Evolutionary conservation across 192 early-diverging fungal genomes (phyloP).

Genomic region (Piromyces sp.): DNA sequence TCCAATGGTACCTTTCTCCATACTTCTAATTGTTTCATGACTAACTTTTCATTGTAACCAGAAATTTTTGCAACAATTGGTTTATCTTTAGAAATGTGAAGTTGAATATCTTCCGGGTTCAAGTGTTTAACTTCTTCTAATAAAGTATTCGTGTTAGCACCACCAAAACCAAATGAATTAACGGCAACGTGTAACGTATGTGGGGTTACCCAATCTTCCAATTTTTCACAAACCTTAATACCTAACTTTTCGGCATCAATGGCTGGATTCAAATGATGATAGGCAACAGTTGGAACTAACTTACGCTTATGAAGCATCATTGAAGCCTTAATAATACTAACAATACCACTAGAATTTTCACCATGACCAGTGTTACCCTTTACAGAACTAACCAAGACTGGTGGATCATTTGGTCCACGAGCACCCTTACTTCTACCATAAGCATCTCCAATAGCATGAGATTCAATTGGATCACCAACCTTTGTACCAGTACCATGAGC

Average conservation of each 20-base stretch:
- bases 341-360: slow-evolving; percentile 6
- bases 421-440: not conserved
- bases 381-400: slow-evolving; percentile 1
- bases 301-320: slow-evolving; percentile 7
- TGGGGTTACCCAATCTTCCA: slow-evolving; percentile 1
- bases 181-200: slow-evolving; percentile 7
- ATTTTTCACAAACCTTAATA: slow-evolving; percentile 8
- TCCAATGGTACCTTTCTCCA: not conserved
- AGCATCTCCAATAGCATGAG: not conserved
- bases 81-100: not conserved
- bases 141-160: slow-evolving; percentile 10
- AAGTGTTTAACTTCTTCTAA: slow-evolving; percentile 1
- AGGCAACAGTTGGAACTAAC: slow-evolving; percentile 9
- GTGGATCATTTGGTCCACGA: not conserved
- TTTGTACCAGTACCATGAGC: slow-evolving; percentile 5
- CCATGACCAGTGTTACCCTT: slow-evolving; percentile 3
- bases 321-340: slow-evolving; percentile 9
- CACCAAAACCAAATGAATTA: slow-evolving; percentile 12
- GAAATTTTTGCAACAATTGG: not conserved
- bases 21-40: not conserved
- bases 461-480: slow-evolving; percentile 3
- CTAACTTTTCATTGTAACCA: not conserved
- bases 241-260: slow-evolving; percentile 7
- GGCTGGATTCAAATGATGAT: slow-evolving; percentile 6
- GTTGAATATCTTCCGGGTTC: not conserved